These are phyloP conservation scores for Pascua guehoae DNA, from an alignment of 1,284 basidiomycete genomes.

Conservation along the genomic window DNA sequence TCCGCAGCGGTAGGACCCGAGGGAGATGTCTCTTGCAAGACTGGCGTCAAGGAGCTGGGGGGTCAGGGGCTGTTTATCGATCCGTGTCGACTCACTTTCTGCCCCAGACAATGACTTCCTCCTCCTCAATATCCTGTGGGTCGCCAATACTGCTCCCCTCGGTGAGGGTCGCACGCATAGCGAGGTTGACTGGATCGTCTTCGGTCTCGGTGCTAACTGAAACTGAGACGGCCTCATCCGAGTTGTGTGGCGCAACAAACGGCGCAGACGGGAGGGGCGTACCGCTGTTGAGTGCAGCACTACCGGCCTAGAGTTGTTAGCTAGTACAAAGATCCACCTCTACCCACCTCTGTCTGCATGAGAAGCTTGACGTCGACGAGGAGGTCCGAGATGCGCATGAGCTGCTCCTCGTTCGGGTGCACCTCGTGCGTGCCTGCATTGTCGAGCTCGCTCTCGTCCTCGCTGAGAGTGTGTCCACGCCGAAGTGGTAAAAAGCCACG, in stretches of 20 bases:
- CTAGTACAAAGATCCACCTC: conserved; percentile 14
- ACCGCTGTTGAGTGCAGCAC: conserved; percentile 2
- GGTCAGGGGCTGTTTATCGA: neutral
- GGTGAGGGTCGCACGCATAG: conserved; percentile 63
- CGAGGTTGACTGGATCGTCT: conserved; percentile 74
- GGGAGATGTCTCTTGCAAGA: neutral
- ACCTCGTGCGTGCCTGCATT: conserved; percentile 14
- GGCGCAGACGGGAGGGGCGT: conserved; percentile 11
- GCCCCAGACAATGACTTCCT: conserved; percentile 41
- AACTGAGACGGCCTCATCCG: conserved; percentile 56
- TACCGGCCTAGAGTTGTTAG: conserved; percentile 3
- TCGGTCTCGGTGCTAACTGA: conserved; percentile 68
- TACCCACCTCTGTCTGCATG: conserved; percentile 34
- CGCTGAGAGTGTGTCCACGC: conserved; percentile 50
- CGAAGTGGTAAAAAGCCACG: conserved; percentile 80
- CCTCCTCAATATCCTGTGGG: conserved; percentile 30
- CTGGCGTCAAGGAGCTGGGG: conserved; percentile 6
- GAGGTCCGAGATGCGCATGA: conserved; percentile 88
- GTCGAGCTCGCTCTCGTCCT: neutral
- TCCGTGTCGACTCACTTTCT: conserved; percentile 15
- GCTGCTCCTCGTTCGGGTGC: conserved; percentile 90
- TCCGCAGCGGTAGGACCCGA: conserved; percentile 19
- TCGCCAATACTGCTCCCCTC: conserved; percentile 54
- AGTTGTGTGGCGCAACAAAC: conserved; percentile 28
- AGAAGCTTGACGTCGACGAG: conserved; percentile 64